phyloP scores from a whole-genome alignment of 2,329 filamentous ascomycete species.

The Colletotrichum musicola region DNA sequence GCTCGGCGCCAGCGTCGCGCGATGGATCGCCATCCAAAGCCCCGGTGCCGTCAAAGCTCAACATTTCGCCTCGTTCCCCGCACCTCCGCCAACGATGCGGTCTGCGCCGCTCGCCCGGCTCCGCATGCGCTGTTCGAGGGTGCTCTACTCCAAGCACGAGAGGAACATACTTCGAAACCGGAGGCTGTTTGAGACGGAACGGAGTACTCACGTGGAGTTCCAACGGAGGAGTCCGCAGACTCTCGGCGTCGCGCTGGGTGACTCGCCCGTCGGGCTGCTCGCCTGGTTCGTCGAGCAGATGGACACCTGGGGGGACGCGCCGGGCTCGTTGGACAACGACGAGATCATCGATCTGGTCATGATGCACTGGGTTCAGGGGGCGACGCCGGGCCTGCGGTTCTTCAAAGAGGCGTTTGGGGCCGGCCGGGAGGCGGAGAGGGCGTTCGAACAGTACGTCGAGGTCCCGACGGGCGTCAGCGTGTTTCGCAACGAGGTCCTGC shows the following conservation, averaged over 20 bases:
- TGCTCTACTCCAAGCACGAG: slow-evolving; percentile 24
- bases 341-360: slow-evolving; percentile 43
- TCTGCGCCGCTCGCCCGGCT: slow-evolving; percentile 5
- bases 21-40: slow-evolving; percentile 34
- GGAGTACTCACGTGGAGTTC: slow-evolving; percentile 5
- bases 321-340: slow-evolving; percentile 29
- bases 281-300: slow-evolving; percentile 28
- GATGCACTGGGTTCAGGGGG: slow-evolving; percentile 30
- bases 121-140: slow-evolving; percentile 9
- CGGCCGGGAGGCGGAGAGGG: slow-evolving; percentile 11
- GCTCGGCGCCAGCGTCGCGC: slow-evolving; percentile 42
- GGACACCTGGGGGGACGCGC: slow-evolving; percentile 45
- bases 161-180: slow-evolving; percentile 7
- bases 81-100: slow-evolving; percentile 10
- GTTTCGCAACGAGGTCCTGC: slow-evolving; percentile 9
- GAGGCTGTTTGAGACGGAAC: background rate
- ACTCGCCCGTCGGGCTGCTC: slow-evolving; percentile 47
- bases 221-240: slow-evolving; percentile 21
- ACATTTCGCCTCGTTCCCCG: slow-evolving; percentile 36
- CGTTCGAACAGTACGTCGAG: slow-evolving; percentile 8
- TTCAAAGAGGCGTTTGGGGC: slow-evolving; percentile 34
- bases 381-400: slow-evolving; percentile 21
- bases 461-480: slow-evolving; percentile 12
- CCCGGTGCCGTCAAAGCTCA: slow-evolving; percentile 19
- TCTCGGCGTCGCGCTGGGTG: slow-evolving; percentile 41